phyloP scores from a whole-genome alignment of 2,329 filamentous ascomycete genomes.

The Aspergillus cejpii region DNA sequence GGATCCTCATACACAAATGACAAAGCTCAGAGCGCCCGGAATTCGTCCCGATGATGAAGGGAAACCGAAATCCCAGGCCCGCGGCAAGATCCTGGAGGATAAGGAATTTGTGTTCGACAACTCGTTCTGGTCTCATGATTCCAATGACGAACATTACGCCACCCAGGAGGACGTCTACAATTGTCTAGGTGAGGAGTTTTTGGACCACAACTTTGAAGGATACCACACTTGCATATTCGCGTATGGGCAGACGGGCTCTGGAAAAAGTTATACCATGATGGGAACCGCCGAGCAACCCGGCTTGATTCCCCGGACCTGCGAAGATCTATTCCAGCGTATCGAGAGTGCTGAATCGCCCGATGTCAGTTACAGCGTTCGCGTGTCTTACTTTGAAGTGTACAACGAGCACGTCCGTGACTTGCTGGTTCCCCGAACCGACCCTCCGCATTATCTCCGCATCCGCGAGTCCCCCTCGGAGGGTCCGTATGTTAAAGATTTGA shows the following conservation, averaged over 20 bases:
- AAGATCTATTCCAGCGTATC: constrained; percentile 92
- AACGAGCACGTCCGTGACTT: constrained; percentile 97
- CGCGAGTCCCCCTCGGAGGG: constrained; percentile 91
- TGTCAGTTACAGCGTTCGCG: constrained; percentile 92
- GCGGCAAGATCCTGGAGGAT: constrained; percentile 69
- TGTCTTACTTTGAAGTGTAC: constrained; percentile 99
- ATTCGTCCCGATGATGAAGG: constrained; percentile 46
- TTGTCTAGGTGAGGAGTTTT: constrained; percentile 86
- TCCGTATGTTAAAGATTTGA: constrained; percentile 93
- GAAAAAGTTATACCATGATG: constrained; percentile 99
- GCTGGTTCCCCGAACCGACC: constrained; percentile 69
- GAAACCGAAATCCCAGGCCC: constrained; percentile 56
- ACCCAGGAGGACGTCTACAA: constrained; percentile 92
- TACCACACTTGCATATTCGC: constrained; percentile 99
- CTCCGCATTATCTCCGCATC: constrained; percentile 91
- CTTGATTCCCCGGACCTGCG: constrained; percentile 88
- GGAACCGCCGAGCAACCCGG: constrained; percentile 77
- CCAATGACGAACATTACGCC: constrained; percentile 74
- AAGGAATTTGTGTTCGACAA: constrained; percentile 95
- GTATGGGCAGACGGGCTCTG: constrained; percentile 94
- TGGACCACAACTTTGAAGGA: constrained; percentile 98
- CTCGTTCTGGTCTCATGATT: constrained; percentile 93
- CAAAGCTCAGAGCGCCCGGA: constrained; percentile 66
- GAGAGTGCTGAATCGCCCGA: constrained; percentile 77
- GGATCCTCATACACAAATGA: constrained; percentile 80